phyloP scores from a whole-genome alignment of 140 eudicot genomes.

The Bidens hawaiensis region DNA sequence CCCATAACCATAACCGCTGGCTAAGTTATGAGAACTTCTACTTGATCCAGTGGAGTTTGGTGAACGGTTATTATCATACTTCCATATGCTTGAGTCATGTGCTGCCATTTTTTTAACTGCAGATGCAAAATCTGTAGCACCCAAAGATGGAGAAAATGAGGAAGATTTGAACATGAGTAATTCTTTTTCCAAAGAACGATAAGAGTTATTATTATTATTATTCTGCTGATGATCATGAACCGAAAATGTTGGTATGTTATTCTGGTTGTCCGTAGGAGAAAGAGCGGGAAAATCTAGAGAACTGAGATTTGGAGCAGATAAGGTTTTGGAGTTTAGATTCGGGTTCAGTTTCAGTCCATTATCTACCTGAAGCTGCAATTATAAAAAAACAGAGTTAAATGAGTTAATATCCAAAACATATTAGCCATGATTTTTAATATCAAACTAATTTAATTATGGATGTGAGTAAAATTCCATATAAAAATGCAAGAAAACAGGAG shows the following conservation, averaged over 20 bases:
- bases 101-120: conserved; percentile 86
- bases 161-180: conserved; percentile 52
- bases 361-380: conserved; percentile 70
- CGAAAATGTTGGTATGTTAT: neutral
- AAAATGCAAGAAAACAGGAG: too few relatives aligned
- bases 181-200: conserved; percentile 52
- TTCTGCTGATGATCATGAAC: conserved; percentile 46
- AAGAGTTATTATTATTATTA: too few relatives aligned
- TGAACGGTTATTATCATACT: conserved; percentile 62
- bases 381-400: neutral
- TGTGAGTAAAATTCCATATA: neutral
- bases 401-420: too few relatives aligned
- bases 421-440: neutral
- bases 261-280: conserved; percentile 45
- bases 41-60: conserved; percentile 65
- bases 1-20: conserved; percentile 60
- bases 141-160: conserved; percentile 49
- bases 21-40: conserved; percentile 57
- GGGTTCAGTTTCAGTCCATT: conserved; percentile 53
- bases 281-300: conserved; percentile 80
- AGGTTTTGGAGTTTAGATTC: conserved; percentile 50
- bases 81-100: conserved; percentile 72
- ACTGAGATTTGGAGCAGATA: conserved; percentile 77
- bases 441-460: too few relatives aligned
- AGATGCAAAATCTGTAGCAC: conserved; percentile 84